Evolutionary conservation across 305 asterid species (phyloP), one percentile per base, ranked within the genome.

Genomic region (Nicotiana rustica): DNA sequence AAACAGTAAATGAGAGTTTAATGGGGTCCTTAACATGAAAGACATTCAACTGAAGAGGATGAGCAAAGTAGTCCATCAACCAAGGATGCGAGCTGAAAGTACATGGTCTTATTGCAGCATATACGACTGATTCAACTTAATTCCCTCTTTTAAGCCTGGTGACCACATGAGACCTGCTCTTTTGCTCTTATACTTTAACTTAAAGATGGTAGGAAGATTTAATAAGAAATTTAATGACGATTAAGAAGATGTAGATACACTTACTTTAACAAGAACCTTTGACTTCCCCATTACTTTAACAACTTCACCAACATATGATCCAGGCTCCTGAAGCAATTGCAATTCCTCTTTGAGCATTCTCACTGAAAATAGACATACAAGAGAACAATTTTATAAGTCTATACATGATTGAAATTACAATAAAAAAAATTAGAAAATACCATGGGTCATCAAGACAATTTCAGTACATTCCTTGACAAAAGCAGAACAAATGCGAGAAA

Each of bases 201-300:
- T 17, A 67, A 31, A 9, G 6, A 38, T 68, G 56, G 56, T 10
- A 38, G 33, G 56, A 68, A 36, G 49, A 52, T 65, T 56, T n/a
- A 41, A 29, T 15, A 25, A 80, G 3, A 10, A 62, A 62, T 62
- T 62, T 56, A 62, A n/a, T 9, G 33, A 25, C 4, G 14, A 66
- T 29, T 47, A 66, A 38, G 4, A n/a, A 67, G 15, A 68, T 67
- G 18, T 21, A 41, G 38, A 57, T 25, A 69, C 56, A 82, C 97
- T 81, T 56, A 94, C 97, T 92, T 94, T 94, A 49, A 94, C 98
- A 61, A 94, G 91, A 80, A 94, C 97, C 89, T 92, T 92, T 6
- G 96, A 92, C 79, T 94, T 93, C 81, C 97, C 98, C 98, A 94
- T 92, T 38, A 94, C 97, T 89, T 94, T 94, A 83, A 92, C 95